These are phyloP conservation scores for Psilocybe tampanensis DNA, from an alignment of 768 basidiomycete species.

Conservation along the genomic window DNA sequence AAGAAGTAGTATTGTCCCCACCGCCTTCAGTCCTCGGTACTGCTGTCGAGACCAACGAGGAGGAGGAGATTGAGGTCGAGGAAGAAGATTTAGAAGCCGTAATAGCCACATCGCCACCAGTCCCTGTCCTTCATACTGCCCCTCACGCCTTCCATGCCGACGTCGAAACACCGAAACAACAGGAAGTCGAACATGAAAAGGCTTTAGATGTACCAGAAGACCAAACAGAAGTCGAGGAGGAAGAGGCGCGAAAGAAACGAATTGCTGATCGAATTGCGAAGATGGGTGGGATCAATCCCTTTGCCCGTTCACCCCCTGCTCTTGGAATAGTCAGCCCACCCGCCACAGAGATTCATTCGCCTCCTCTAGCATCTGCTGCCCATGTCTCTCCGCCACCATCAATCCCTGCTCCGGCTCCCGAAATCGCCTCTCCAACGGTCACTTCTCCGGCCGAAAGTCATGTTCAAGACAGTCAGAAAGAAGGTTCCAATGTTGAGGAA, in stretches of 20 bases:
- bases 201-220: background rate
- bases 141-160: background rate
- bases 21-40: background rate
- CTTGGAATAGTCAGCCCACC: conserved; percentile 12
- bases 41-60: background rate
- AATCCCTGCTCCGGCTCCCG: background rate
- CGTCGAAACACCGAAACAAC: background rate
- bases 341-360: conserved; percentile 7
- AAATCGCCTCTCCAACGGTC: background rate
- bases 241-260: conserved; percentile 54
- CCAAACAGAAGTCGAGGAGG: conserved; percentile 15
- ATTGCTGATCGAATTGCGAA: conserved; percentile 66
- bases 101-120: background rate
- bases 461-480: background rate
- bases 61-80: background rate
- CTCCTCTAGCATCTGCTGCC: conserved; percentile 10
- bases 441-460: background rate
- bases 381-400: background rate
- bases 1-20: background rate
- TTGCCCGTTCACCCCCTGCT: conserved; percentile 37
- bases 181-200: background rate
- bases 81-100: background rate
- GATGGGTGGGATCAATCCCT: conserved; percentile 71
- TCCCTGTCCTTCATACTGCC: background rate
- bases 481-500: conserved; percentile 12